Conservation (phyloP, 2,329 filamentous ascomycete genomes). For the Coniosporium tulheliwenetii region DNA sequence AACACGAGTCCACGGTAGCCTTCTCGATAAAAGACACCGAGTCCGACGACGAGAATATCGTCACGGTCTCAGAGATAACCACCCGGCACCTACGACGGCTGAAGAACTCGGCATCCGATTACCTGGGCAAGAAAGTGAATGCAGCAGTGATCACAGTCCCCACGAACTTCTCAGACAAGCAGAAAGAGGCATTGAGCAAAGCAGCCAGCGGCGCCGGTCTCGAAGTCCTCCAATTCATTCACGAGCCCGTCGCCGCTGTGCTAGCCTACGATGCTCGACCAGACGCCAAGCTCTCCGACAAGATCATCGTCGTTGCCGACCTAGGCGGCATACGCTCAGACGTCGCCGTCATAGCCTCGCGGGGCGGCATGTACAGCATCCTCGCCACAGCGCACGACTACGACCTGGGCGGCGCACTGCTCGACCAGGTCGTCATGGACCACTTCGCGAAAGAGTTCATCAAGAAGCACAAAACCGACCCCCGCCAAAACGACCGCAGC, state of each 20-base stretch:
- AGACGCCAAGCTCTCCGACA: conserved; percentile 62
- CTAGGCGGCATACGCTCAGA: conserved; percentile 87
- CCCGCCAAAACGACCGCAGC: conserved; percentile 62
- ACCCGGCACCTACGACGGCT: conserved; percentile 75
- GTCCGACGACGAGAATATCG: conserved; percentile 38
- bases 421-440: conserved; percentile 86
- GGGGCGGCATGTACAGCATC: conserved; percentile 92
- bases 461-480: conserved; percentile 89
- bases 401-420: conserved; percentile 69
- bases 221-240: conserved; percentile 83
- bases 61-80: conserved; percentile 67
- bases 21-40: conserved; percentile 66
- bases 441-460: conserved; percentile 98
- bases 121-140: conserved; percentile 81
- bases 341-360: conserved; percentile 75
- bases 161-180: conserved; percentile 79
- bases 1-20: conserved; percentile 53
- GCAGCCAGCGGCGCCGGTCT: conserved; percentile 68
- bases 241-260: conserved; percentile 76
- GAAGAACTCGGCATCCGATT: conserved; percentile 72
- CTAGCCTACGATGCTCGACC: conserved; percentile 83
- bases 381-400: conserved; percentile 91
- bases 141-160: conserved; percentile 91
- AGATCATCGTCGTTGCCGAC: conserved; percentile 82
- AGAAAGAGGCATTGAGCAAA: conserved; percentile 64